These are phyloP conservation scores for Saturnispora diversa DNA, from an alignment of 805 yeast species.

Conservation along the genomic window DNA sequence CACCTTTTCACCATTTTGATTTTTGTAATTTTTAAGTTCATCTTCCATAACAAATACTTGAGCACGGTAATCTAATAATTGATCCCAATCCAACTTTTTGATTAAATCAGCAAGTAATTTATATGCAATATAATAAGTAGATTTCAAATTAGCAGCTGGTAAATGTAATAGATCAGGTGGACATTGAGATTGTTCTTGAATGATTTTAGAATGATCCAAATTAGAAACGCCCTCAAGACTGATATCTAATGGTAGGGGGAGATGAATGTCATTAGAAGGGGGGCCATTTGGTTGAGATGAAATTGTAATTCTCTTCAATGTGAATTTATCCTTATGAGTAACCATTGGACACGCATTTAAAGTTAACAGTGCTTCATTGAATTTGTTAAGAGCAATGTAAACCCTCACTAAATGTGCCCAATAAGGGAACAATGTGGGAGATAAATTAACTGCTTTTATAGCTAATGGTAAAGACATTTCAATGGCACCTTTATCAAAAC, in stretches of 20 bases:
- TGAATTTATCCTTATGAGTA: constrained; percentile 58
- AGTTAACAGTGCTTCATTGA: constrained; percentile 63
- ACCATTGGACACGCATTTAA: constrained; percentile 80
- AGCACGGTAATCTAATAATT: constrained; percentile 48
- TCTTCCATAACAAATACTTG: constrained; percentile 63
- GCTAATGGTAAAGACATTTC: constrained; percentile 56
- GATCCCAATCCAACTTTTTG: constrained; percentile 68
- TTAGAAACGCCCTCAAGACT: constrained; percentile 60
- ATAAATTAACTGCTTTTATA: constrained; percentile 54
- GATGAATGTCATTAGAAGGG: constrained; percentile 47
- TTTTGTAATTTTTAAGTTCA: constrained; percentile 37
- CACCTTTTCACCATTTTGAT: not conserved
- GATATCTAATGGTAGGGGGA: constrained; percentile 72
- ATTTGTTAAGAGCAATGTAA: constrained; percentile 55
- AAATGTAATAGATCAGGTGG: constrained; percentile 46
- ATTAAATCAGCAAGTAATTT: constrained; percentile 56
- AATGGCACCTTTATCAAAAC: constrained; percentile 41
- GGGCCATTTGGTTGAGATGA: constrained; percentile 33
- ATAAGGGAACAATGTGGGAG: constrained; percentile 68
- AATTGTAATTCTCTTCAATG: constrained; percentile 43
- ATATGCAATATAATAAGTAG: constrained; percentile 51
- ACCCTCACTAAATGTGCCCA: constrained; percentile 64
- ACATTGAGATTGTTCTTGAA: constrained; percentile 54
- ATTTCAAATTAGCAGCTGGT: constrained; percentile 62
- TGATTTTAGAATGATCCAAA: constrained; percentile 56